Evolutionary conservation across 352 stramenopile species (phyloP).

Genomic region (Phytophthora foliorum): DNA sequence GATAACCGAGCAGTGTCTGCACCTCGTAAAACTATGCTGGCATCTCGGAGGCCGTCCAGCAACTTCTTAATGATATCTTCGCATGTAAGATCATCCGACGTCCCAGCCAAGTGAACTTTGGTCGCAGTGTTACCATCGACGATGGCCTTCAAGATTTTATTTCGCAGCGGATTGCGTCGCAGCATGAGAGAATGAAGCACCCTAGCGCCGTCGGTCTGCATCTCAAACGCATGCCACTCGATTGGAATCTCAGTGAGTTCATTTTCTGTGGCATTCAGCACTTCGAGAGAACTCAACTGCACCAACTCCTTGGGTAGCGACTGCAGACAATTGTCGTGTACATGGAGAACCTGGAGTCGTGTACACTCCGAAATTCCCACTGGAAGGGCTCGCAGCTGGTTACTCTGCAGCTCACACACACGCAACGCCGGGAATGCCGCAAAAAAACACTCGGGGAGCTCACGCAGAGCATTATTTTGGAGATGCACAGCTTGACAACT

Average conservation of each 20-base stretch:
- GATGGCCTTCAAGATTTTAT: constrained; percentile 34
- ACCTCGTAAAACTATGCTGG: constrained; percentile 21
- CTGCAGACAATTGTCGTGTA: constrained; percentile 61
- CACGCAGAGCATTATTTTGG: constrained; percentile 52
- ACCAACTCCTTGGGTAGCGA: constrained; percentile 40
- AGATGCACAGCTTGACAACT: constrained; percentile 56
- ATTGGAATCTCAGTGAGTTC: constrained; percentile 50
- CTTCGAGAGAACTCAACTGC: constrained; percentile 37
- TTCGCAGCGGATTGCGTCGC: constrained; percentile 56
- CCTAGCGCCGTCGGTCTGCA: constrained; percentile 30
- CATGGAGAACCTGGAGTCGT: constrained; percentile 48
- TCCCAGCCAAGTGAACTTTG: constrained; percentile 3
- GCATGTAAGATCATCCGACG: constrained; percentile 41
- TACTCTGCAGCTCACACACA: constrained; percentile 53
- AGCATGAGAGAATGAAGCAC: constrained; percentile 55
- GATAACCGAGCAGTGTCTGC: neutral
- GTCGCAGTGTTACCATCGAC: constrained; percentile 36
- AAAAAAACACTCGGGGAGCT: constrained; percentile 61
- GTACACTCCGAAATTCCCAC: constrained; percentile 42
- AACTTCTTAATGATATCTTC: constrained; percentile 64
- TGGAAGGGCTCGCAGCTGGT: constrained; percentile 49
- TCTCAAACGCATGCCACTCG: constrained; percentile 60
- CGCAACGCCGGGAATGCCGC: constrained; percentile 40
- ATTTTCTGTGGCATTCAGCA: constrained; percentile 63
- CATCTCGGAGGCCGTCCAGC: constrained; percentile 54